Evolutionary conservation across 2,329 filamentous ascomycete genomes (phyloP).

Genomic region (Pseudophaeomoniella oleicola): DNA sequence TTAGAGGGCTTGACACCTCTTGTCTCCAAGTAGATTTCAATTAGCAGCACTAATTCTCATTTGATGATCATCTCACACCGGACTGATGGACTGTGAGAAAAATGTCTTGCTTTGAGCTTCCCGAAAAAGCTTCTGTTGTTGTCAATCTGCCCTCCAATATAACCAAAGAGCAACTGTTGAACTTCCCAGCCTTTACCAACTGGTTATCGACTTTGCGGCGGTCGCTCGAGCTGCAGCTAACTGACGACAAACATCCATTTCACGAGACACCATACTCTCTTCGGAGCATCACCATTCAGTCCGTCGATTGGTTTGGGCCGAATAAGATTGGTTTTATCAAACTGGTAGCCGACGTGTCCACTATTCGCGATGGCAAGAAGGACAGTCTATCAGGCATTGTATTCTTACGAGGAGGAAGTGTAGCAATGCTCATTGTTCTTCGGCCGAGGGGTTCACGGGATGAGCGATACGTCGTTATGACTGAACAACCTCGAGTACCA

Average conservation of each 20-base stretch:
- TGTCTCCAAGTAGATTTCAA: too few relatives aligned
- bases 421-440: constrained; percentile 45
- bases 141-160: neutral
- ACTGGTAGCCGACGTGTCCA: constrained; percentile 32
- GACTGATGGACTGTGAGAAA: too few relatives aligned
- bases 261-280: constrained; percentile 39
- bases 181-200: neutral
- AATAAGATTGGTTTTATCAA: constrained; percentile 43
- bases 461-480: constrained; percentile 44
- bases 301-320: constrained; percentile 40
- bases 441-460: constrained; percentile 13
- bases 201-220: neutral
- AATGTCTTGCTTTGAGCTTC: too few relatives aligned
- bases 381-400: constrained; percentile 40
- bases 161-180: neutral
- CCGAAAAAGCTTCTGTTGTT: neutral
- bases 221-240: neutral
- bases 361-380: too few relatives aligned
- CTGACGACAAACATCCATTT: constrained; percentile 21
- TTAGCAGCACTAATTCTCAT: too few relatives aligned
- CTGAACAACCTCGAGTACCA: constrained; percentile 44
- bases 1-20: too few relatives aligned
- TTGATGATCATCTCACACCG: too few relatives aligned
- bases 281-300: constrained; percentile 36
- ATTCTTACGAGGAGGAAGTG: constrained; percentile 45